These are phyloP conservation scores for Spathaspora passalidarum DNA, from an alignment of 805 yeast genomes.

Conservation along the genomic window DNA sequence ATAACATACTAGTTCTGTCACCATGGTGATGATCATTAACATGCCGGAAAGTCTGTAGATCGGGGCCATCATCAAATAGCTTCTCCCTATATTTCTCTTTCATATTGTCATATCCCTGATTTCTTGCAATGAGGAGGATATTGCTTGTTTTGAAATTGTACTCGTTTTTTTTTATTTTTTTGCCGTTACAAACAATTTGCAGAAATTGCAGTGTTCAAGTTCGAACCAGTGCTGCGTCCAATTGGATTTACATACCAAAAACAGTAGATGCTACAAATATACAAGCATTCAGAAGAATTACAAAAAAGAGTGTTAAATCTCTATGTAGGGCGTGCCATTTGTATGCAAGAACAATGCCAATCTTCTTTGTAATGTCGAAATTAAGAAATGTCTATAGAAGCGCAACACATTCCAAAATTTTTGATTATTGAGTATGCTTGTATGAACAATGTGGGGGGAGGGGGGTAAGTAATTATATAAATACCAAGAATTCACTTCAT, in stretches of 20 bases:
- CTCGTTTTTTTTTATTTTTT: background rate
- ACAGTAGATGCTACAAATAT: background rate
- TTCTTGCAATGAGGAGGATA: background rate
- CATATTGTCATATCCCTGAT: no score
- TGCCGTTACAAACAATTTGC: no score
- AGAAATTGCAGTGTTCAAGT: no score
- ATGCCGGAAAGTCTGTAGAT: background rate
- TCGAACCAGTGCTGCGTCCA: no score
- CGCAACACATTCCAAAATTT: no score
- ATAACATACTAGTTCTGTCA: background rate
- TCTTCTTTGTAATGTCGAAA: conserved; percentile 99
- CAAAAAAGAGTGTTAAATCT: conserved; percentile 86
- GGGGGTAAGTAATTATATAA: no score
- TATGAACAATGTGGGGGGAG: no score
- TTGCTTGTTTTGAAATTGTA: background rate
- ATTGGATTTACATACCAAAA: no score
- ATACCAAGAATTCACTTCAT: no score
- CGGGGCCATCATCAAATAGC: background rate
- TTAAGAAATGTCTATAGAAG: conserved; percentile 79
- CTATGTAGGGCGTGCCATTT: conserved; percentile 99
- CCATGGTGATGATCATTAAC: background rate
- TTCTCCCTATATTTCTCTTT: background rate
- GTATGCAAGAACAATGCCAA: conserved; percentile 99
- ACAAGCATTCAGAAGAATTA: background rate
- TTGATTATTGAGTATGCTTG: no score